Conservation (phyloP, 108 stramenopile species). For the Cyclotella baltica region DNA sequence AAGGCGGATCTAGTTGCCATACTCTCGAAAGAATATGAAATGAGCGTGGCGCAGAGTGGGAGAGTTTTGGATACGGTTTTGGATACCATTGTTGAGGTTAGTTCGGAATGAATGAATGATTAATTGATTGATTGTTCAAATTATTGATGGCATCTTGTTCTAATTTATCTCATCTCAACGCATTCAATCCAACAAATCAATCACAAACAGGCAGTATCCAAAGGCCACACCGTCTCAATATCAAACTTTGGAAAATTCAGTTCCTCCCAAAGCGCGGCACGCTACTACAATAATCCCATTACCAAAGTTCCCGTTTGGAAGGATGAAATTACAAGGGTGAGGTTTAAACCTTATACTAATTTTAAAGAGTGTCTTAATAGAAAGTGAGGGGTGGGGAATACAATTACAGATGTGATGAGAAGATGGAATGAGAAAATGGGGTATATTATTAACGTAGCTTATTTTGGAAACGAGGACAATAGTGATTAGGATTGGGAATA, state of each 20-base stretch:
- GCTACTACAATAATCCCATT: slow-evolving; percentile 7
- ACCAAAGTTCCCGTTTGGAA: slow-evolving; percentile 7
- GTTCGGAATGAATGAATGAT: neutral
- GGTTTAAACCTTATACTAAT: slow-evolving; percentile 9
- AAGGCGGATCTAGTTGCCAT: slow-evolving; percentile 1
- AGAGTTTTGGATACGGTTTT: slow-evolving; percentile 5
- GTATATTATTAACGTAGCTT: no score
- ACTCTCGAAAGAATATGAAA: neutral
- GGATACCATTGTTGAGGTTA: slow-evolving; percentile 19
- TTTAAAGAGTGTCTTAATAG: slow-evolving; percentile 19
- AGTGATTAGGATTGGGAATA: no score
- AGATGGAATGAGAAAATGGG: no score
- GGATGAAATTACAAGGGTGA: slow-evolving; percentile 15
- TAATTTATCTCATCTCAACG: neutral
- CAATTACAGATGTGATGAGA: no score
- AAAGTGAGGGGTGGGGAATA: neutral
- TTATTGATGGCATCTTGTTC: no score
- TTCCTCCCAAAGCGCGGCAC: neutral
- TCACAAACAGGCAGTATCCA: slow-evolving; percentile 7
- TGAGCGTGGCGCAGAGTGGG: neutral
- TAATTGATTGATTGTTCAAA: no score
- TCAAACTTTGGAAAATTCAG: slow-evolving; percentile 18
- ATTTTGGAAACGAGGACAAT: no score
- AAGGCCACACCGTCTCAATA: slow-evolving; percentile 11
- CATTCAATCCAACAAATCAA: neutral